Percentiles rank a stretch among this genome's conserved stretches.
phyloP scores from a whole-genome alignment of 106 monocot genomes.

The Acorus gramineus region DNA sequence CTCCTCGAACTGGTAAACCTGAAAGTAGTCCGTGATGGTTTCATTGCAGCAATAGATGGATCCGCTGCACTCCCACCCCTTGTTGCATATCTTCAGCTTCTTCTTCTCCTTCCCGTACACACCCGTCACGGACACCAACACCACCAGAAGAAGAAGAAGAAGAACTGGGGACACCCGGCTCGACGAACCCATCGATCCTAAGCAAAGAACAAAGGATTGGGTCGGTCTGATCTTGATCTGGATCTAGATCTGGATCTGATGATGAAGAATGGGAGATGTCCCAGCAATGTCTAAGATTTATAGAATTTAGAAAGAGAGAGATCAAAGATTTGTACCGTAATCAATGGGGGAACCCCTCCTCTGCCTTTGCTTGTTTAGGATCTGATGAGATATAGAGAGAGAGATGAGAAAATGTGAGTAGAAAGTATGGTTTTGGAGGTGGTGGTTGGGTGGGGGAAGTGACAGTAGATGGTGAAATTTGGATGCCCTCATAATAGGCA shows the following conservation, averaged over 20 bases:
- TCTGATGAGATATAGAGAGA: conserved; percentile 1
- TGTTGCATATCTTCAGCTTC: conserved; percentile 70
- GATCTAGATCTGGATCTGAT: no score
- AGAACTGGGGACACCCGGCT: background rate
- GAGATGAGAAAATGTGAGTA: background rate
- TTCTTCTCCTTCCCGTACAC: background rate
- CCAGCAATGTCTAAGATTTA: no score
- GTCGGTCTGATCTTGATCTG: no score
- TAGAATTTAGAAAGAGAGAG: no score
- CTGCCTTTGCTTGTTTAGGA: no score
- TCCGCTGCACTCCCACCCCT: conserved; percentile 89
- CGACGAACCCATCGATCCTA: background rate
- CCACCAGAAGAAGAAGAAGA: background rate
- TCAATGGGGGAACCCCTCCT: no score
- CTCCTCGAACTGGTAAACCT: conserved; percentile 82
- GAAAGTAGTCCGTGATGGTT: conserved; percentile 77
- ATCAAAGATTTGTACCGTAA: no score
- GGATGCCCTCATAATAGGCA: no score
- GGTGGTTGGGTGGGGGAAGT: background rate
- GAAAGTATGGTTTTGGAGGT: background rate
- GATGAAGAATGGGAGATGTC: no score
- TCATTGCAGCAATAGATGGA: conserved; percentile 87
- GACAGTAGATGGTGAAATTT: no score
- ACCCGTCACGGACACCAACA: background rate
- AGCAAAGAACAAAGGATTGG: background rate